These are phyloP conservation scores for Aspergillaceae sp. DNA, from an alignment of 2,329 filamentous ascomycete genomes.

Conservation along the genomic window DNA sequence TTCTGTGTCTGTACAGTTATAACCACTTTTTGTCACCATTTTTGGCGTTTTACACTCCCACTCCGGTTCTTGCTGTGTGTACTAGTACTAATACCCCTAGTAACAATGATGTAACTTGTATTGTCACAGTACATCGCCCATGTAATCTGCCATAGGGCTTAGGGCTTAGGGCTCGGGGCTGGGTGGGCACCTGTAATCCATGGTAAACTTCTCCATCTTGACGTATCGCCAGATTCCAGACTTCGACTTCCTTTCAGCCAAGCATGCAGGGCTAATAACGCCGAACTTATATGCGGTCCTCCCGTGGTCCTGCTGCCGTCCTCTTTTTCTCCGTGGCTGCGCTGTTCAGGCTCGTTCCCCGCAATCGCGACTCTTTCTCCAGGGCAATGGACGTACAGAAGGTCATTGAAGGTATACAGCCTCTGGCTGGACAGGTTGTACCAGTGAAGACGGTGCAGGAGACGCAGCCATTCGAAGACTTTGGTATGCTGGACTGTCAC, in stretches of 20 bases:
- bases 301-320: background rate
- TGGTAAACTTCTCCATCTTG: constrained; percentile 1
- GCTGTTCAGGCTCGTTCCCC: background rate
- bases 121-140: constrained; percentile 1
- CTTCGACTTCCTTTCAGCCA: background rate
- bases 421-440: constrained; percentile 27
- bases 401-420: constrained; percentile 18
- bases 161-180: constrained; percentile 18
- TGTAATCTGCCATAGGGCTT: constrained; percentile 11
- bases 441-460: constrained; percentile 39
- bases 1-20: background rate
- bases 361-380: background rate
- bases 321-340: background rate
- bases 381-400: constrained; percentile 15
- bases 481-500: constrained; percentile 23
- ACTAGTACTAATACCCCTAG: background rate
- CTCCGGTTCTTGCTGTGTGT: too few species aligned
- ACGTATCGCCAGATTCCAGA: background rate
- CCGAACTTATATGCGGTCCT: too few species aligned
- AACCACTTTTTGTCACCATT: too few species aligned
- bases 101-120: constrained; percentile 1
- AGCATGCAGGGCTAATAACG: too few species aligned
- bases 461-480: constrained; percentile 31
- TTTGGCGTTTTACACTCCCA: background rate
- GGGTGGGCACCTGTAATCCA: background rate